Evolutionary conservation across 257 asterid species (phyloP).

Genomic region (Echium plantagineum): DNA sequence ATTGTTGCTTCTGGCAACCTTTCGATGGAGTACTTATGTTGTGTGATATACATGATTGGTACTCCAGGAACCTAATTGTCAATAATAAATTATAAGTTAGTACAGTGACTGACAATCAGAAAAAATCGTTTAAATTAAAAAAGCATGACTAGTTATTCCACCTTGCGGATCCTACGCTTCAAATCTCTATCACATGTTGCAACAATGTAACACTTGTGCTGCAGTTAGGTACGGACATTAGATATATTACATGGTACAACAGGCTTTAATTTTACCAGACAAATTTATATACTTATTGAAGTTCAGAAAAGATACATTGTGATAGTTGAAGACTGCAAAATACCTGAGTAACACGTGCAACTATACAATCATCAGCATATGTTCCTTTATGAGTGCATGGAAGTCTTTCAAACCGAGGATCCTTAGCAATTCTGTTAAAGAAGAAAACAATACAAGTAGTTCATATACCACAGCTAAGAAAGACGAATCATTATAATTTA

Average conservation of each 20-base stretch:
- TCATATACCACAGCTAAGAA: not conserved
- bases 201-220: constrained; percentile 94
- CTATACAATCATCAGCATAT: constrained; percentile 96
- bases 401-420: constrained; percentile 95
- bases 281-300: too few species aligned
- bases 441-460: too few species aligned
- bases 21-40: constrained; percentile 71
- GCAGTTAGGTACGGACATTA: constrained; percentile 4
- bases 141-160: constrained; percentile 8
- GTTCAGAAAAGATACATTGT: too few species aligned
- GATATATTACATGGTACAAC: not conserved
- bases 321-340: not conserved
- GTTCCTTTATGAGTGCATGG: constrained; percentile 96
- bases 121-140: not conserved
- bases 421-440: constrained; percentile 77
- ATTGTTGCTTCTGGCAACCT: constrained; percentile 92
- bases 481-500: not conserved
- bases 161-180: constrained; percentile 96
- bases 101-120: not conserved
- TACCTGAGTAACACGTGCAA: constrained; percentile 89
- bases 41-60: constrained; percentile 86
- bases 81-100: not conserved
- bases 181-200: constrained; percentile 97
- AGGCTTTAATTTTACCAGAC: not conserved
- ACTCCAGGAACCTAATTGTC: constrained; percentile 72